phyloP scores from a whole-genome alignment of 2,329 filamentous ascomycete species.

The Colletotrichum endophyticum region DNA sequence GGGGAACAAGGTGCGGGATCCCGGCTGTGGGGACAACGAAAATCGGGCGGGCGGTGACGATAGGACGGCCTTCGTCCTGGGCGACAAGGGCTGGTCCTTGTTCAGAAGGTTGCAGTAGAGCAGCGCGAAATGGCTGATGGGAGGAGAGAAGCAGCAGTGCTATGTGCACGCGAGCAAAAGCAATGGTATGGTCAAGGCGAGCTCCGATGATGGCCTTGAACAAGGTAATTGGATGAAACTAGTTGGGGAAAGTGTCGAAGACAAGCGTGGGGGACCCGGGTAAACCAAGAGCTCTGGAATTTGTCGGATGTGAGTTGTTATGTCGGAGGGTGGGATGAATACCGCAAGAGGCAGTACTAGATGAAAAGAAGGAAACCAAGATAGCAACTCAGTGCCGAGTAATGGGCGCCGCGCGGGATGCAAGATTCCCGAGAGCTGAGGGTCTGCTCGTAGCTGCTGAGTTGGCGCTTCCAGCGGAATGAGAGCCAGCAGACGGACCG shows the following conservation, averaged over 20 bases:
- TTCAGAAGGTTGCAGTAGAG: not conserved
- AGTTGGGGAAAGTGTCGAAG: not conserved
- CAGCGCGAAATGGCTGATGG: conserved; percentile 10
- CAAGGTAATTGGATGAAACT: not conserved
- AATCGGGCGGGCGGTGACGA: conserved; percentile 20
- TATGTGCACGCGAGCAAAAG: conserved; percentile 12
- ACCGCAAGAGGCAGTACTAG: not conserved
- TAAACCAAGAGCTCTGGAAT: conserved; percentile 15
- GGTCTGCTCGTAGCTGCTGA: not conserved
- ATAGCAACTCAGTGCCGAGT: not conserved
- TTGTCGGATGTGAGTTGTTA: not conserved
- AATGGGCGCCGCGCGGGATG: not conserved
- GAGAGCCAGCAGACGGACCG: not conserved
- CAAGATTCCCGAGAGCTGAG: not conserved
- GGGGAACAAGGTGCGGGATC: conserved; percentile 14
- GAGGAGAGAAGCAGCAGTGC: not conserved
- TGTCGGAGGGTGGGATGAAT: conserved; percentile 1
- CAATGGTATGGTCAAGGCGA: conserved; percentile 3
- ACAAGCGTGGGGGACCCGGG: conserved; percentile 10
- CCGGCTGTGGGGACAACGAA: conserved; percentile 17
- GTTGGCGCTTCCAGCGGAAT: not conserved
- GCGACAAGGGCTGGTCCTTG: conserved; percentile 15
- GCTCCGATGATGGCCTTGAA: not conserved
- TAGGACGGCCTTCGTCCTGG: conserved; percentile 7
- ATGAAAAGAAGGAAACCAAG: not conserved